Conservation (phyloP, 2,329 filamentous ascomycete species). For the Rutstroemia sp. region DNA sequence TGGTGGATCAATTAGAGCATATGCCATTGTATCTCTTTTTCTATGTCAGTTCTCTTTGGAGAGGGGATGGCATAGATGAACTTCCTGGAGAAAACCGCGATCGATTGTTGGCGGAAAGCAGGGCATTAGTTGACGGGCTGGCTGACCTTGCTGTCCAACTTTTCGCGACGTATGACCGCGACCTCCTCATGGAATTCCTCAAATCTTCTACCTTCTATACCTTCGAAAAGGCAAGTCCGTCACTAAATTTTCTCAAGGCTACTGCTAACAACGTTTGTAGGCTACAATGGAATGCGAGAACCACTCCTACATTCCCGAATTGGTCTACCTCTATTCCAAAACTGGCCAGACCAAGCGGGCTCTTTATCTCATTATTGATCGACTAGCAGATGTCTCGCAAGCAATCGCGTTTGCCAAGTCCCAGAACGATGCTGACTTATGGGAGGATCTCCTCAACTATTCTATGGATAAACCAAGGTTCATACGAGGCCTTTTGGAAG, state of each 20-base stretch:
- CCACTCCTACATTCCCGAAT: slow-evolving; percentile 75
- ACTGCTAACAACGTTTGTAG: slow-evolving; percentile 31
- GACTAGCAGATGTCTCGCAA: slow-evolving; percentile 82
- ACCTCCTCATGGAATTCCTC: slow-evolving; percentile 78
- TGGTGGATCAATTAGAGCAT: slow-evolving; percentile 69
- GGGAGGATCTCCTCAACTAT: slow-evolving; percentile 91
- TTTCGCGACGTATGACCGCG: slow-evolving; percentile 76
- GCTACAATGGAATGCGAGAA: slow-evolving; percentile 72
- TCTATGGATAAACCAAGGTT: slow-evolving; percentile 97
- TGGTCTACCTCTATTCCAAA: slow-evolving; percentile 94
- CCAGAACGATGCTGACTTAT: slow-evolving; percentile 84
- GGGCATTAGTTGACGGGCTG: slow-evolving; percentile 72
- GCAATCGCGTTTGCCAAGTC: slow-evolving; percentile 93
- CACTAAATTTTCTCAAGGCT: background rate
- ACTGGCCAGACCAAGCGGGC: slow-evolving; percentile 91
- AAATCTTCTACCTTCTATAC: slow-evolving; percentile 78
- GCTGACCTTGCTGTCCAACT: slow-evolving; percentile 80
- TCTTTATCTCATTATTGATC: slow-evolving; percentile 85
- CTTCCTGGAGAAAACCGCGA: slow-evolving; percentile 47
- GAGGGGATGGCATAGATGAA: slow-evolving; percentile 57
- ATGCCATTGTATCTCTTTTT: slow-evolving; percentile 79
- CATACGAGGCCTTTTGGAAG: slow-evolving; percentile 83
- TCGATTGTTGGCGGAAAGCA: slow-evolving; percentile 49
- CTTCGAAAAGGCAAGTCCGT: slow-evolving; percentile 58
- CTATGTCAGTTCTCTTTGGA: slow-evolving; percentile 83